Percentiles rank a stretch among this genome's conserved stretches.
phyloP scores from a whole-genome alignment of 208 protist species.

The Blastocrithidia nonstop region DNA sequence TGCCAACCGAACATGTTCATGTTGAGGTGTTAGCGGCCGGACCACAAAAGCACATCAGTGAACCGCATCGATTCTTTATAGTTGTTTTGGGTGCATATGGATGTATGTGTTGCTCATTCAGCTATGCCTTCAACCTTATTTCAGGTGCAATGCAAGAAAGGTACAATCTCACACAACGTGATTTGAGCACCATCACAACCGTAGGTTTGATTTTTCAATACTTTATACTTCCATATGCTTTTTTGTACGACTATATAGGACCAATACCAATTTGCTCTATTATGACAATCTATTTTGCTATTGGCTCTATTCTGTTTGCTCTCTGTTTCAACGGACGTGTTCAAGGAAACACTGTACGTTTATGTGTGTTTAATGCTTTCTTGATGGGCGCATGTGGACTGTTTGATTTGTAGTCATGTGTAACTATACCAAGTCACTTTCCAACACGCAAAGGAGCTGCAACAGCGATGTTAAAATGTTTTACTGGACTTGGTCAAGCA shows the following conservation, averaged over 20 bases:
- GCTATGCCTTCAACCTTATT: slow-evolving; percentile 45
- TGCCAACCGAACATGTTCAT: too few relatives aligned
- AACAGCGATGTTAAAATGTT: slow-evolving; percentile 38
- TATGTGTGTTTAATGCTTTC: slow-evolving; percentile 27
- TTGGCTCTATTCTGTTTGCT: slow-evolving; percentile 20
- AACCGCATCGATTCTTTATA: slow-evolving; percentile 18
- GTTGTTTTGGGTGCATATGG: slow-evolving; percentile 16
- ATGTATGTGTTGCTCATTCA: slow-evolving; percentile 23
- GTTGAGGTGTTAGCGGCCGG: too few relatives aligned
- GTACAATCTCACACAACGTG: slow-evolving; percentile 16
- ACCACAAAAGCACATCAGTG: slow-evolving; percentile 21
- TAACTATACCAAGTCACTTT: slow-evolving; percentile 40
- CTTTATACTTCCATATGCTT: slow-evolving; percentile 24
- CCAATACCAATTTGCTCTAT: slow-evolving; percentile 15
- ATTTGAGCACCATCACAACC: slow-evolving; percentile 38
- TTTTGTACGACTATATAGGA: slow-evolving; percentile 33
- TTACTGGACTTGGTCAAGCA: slow-evolving; percentile 46
- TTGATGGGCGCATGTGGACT: slow-evolving; percentile 16
- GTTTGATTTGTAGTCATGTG: slow-evolving; percentile 25
- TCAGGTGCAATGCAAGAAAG: slow-evolving; percentile 14
- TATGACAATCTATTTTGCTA: slow-evolving; percentile 9
- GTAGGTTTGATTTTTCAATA: slow-evolving; percentile 16
- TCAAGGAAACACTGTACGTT: slow-evolving; percentile 10
- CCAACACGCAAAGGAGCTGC: slow-evolving; percentile 28
- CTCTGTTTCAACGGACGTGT: slow-evolving; percentile 29